phyloP scores from a whole-genome alignment of 805 yeast species.

The Metschnikowia lachancei region DNA sequence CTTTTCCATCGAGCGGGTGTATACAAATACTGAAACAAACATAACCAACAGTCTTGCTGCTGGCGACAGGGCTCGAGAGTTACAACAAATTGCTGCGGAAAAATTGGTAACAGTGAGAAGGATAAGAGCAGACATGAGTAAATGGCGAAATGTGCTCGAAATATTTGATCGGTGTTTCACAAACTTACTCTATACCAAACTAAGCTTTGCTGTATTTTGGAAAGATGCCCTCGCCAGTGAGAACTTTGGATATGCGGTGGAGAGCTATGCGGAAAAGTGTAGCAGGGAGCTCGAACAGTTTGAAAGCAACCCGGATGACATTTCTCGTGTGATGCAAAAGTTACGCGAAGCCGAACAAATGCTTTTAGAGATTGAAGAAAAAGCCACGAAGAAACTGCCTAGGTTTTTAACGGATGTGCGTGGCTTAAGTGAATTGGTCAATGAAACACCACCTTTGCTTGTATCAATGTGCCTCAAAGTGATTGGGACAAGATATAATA shows the following conservation, averaged over 20 bases:
- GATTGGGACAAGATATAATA: not conserved
- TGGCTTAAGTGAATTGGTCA: not conserved
- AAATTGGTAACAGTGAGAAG: not conserved
- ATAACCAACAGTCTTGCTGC: conserved; percentile 3
- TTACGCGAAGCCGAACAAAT: conserved; percentile 1
- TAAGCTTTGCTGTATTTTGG: conserved; percentile 5
- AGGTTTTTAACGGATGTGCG: not conserved
- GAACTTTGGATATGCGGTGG: conserved; percentile 11
- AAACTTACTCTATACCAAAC: not conserved
- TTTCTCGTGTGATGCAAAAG: not conserved
- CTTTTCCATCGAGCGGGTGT: conserved; percentile 1
- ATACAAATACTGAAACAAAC: not conserved
- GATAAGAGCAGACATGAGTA: not conserved
- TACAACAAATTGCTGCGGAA: not conserved
- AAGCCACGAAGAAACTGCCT: not conserved
- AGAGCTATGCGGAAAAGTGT: conserved; percentile 12
- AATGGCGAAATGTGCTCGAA: not conserved
- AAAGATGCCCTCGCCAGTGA: conserved; percentile 5
- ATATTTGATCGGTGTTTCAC: not conserved
- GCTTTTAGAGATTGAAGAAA: conserved; percentile 1
- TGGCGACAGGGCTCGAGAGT: not conserved
- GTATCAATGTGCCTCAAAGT: conserved; percentile 1
- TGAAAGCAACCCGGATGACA: not conserved
- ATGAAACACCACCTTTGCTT: not conserved
- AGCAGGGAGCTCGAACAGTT: conserved; percentile 4